Evolutionary conservation across 2,329 filamentous ascomycete species (phyloP).

Genomic region (Aspergillus unguis): DNA sequence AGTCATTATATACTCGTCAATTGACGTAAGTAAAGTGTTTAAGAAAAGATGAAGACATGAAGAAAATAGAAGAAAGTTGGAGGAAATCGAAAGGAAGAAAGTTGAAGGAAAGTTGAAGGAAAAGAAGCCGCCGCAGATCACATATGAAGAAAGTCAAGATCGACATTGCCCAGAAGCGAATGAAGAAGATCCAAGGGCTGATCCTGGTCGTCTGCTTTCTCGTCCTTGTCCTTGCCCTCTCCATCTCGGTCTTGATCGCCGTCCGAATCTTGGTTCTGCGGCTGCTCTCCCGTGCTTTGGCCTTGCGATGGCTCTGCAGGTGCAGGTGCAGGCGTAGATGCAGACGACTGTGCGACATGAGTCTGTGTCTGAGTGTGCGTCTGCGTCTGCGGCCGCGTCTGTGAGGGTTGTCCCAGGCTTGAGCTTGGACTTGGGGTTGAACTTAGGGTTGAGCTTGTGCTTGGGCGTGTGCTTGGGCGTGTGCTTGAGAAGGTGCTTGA

Average conservation of each 20-base stretch:
- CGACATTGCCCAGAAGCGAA: background rate
- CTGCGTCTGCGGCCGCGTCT: too few species aligned
- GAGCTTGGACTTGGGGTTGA: too few species aligned
- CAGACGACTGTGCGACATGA: too few species aligned
- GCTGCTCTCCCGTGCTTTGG: background rate
- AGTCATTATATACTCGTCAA: too few species aligned
- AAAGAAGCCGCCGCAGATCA: background rate
- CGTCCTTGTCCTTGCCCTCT: too few species aligned
- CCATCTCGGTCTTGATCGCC: background rate
- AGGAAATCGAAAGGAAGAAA: too few species aligned
- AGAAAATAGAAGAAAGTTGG: background rate
- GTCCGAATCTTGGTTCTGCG: background rate
- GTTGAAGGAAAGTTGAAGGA: background rate
- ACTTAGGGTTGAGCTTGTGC: too few species aligned
- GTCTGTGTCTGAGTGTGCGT: too few species aligned
- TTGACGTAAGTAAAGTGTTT: too few species aligned
- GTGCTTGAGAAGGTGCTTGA: too few species aligned
- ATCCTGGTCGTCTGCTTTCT: background rate
- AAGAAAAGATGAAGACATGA: background rate
- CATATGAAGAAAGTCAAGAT: background rate
- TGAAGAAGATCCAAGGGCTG: conserved; percentile 2
- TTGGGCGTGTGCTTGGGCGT: too few species aligned
- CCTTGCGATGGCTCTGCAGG: background rate
- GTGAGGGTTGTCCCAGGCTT: too few species aligned
- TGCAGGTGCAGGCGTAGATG: background rate